These are phyloP conservation scores for Candida incommunis DNA, from an alignment of 805 yeast genomes.

Conservation along the genomic window DNA sequence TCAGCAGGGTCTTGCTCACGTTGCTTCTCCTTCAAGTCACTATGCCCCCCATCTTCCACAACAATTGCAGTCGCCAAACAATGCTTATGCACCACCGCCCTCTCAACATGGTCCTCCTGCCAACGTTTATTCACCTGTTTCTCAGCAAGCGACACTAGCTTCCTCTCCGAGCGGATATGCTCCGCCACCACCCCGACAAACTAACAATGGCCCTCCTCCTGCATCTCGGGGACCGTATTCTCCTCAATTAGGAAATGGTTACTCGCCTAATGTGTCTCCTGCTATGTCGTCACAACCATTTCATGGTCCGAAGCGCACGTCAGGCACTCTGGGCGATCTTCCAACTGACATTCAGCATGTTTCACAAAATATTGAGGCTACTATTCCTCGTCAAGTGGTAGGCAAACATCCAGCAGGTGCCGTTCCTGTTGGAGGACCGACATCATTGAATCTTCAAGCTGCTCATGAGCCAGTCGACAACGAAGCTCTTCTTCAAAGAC, in stretches of 20 bases:
- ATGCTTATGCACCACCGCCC: background rate
- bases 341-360: conserved; percentile 1
- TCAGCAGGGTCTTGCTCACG: too few species aligned
- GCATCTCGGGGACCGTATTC: background rate
- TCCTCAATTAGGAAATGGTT: too few species aligned
- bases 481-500: conserved; percentile 40
- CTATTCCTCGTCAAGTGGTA: background rate
- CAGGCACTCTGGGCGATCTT: conserved; percentile 3
- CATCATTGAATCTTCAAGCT: background rate
- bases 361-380: background rate
- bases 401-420: background rate
- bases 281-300: background rate
- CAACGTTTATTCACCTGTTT: background rate
- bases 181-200: background rate
- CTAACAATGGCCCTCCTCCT: background rate
- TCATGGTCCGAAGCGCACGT: background rate
- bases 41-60: conserved; percentile 2
- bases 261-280: background rate
- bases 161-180: background rate
- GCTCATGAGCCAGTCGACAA: conserved; percentile 9
- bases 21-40: background rate
- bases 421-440: conserved; percentile 3
- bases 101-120: too few species aligned
- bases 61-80: too few species aligned
- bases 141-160: background rate